A percentile compares a stretch with the other conserved stretches of the same genome.
Conservation (phyloP, 2,329 filamentous ascomycete genomes). For the Gaeumannomyces sp. region DNA sequence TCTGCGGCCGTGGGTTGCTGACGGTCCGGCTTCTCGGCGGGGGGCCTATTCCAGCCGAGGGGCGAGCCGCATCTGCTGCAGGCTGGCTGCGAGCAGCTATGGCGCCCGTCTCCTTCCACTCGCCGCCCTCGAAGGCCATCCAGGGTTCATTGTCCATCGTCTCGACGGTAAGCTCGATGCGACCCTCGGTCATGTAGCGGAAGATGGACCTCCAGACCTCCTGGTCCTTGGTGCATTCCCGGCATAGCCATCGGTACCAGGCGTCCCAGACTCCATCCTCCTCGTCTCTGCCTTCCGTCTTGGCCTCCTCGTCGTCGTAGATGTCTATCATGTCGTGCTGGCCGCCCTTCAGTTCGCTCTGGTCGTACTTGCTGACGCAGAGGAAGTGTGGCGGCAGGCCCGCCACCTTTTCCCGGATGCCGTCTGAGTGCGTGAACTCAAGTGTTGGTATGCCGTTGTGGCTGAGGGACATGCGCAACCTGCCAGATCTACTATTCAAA, state of each 20-base stretch:
- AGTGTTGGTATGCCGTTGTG: neutral
- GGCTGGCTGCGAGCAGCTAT: neutral
- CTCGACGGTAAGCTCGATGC: neutral
- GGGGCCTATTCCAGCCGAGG: too few relatives aligned
- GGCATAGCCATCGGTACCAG: neutral
- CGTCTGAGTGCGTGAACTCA: neutral
- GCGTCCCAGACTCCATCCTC: neutral
- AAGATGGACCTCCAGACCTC: neutral
- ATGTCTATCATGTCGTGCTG: neutral
- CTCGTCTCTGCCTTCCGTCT: neutral
- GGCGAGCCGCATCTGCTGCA: neutral
- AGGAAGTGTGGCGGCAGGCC: neutral
- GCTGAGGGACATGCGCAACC: neutral
- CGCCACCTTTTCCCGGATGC: neutral
- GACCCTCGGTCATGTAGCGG: neutral
- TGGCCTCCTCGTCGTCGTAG: neutral
- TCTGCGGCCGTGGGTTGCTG: neutral
- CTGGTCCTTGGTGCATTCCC: neutral
- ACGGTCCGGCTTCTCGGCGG: neutral
- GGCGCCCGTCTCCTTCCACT: neutral
- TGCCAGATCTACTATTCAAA: neutral
- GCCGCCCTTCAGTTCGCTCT: neutral
- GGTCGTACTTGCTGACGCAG: neutral
- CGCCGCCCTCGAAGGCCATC: neutral
- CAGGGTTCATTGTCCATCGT: neutral